Evolutionary conservation across 1,284 basidiomycete genomes (phyloP), one percentile per base, ranked within the genome.

Genomic region (Ustilago trichophora): DNA sequence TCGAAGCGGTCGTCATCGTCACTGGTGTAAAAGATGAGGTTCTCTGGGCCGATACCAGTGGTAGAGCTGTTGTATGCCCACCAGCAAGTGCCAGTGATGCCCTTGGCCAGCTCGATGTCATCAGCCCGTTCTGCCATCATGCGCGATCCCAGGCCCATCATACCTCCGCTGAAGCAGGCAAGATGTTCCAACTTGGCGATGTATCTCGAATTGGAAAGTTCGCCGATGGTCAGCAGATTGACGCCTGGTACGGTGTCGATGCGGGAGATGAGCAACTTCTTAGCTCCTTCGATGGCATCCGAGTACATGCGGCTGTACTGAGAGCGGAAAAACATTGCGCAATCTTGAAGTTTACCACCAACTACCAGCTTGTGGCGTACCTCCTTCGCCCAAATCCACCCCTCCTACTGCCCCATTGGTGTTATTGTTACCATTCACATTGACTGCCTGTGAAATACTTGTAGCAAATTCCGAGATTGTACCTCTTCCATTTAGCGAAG

Each of bases 151-250:
- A 87, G 80, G 3, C 83, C 85, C 3, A 86, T 76, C 85, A 86
- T 86, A 2, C 81, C 86, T 7, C 86, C 86, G 1, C 84, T 83
- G 65, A 86, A 87, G 72, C 85, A 86, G 0, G 84, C 82, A 1
- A 84, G 71, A 45, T 84, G 83, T 54, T 83, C 81, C 19, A 83
- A 47, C 56, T 73, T 75, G 22, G 63, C 67, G 19, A 19, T 54
- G 56, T 56, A 71, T 18, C 48, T 46, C 15, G 43, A 25, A 25
- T 51, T 34, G 11, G 37, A 21, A n/a, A 62, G 13, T 32, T 72
- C 65, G 21, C 80, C 82, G 19, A 81, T 48, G 21, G 76, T 69
- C 11, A 78, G 57, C 10, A 86, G 64, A 19, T 83, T 69, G 13
- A 77, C 73, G 7, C 80, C 81, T 0, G 85, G 83, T 0, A 86